These are phyloP conservation scores for Cercospora nicotianae DNA, from an alignment of 2,329 filamentous ascomycete genomes.

Conservation along the genomic window DNA sequence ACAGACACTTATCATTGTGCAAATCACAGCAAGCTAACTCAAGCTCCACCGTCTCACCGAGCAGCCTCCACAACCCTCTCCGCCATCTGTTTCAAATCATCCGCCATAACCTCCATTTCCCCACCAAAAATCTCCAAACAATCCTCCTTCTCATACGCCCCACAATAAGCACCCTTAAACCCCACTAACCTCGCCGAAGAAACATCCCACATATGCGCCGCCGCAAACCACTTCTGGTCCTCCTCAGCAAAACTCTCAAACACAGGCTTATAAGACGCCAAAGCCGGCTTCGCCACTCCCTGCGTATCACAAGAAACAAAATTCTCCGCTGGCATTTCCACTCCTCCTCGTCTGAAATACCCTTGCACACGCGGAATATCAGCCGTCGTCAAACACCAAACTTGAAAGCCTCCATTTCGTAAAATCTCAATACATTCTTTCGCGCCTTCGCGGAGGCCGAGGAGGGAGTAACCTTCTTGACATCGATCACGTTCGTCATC, in stretches of 20 bases:
- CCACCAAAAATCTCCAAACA: conserved; percentile 52
- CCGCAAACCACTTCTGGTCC: conserved; percentile 56
- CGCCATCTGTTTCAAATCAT: conserved; percentile 52
- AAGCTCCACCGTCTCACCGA: not conserved
- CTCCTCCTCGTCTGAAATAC: conserved; percentile 53
- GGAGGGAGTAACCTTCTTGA: conserved; percentile 42
- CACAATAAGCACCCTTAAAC: conserved; percentile 57
- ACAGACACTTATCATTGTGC: not conserved
- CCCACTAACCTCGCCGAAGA: conserved; percentile 23
- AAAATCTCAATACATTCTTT: conserved; percentile 48
- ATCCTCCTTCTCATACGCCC: conserved; percentile 54
- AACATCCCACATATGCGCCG: conserved; percentile 62
- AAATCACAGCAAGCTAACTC: not conserved
- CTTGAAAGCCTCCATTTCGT: conserved; percentile 50
- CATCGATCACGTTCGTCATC: conserved; percentile 47
- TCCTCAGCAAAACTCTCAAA: conserved; percentile 44
- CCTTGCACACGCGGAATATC: conserved; percentile 53
- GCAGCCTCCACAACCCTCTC: conserved; percentile 31
- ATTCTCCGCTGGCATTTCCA: conserved; percentile 54
- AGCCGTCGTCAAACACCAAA: conserved; percentile 57
- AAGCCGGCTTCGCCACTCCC: conserved; percentile 53
- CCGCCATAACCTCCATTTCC: conserved; percentile 54
- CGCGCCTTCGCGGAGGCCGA: conserved; percentile 42
- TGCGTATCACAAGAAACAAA: conserved; percentile 54
- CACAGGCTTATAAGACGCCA: conserved; percentile 49